Evolutionary conservation across 2,329 filamentous ascomycete species (phyloP), one percentile per base, ranked within the genome.

Genomic region (Pseudogymnoascus sp.): DNA sequence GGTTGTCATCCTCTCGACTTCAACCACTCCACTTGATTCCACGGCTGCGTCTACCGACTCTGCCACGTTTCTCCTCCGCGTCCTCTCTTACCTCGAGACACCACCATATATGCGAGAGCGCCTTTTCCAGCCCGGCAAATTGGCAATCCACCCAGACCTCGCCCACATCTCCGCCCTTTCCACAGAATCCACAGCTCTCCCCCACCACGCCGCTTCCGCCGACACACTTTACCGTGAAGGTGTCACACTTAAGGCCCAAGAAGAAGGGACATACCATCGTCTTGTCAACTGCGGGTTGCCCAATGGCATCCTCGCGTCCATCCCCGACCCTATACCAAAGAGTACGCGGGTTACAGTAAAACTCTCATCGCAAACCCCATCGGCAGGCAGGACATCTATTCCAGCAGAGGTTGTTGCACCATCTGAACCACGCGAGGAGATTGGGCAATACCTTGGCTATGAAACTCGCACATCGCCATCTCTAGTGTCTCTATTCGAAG

Each of bases 361-460:
- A 64, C 85, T 93, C 33, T 38, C 59, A n/a, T 23, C 19, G 7
- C 37, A n/a, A 7, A 60, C 33, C 19, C 17, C 78, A 17, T 65
- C 65, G 3, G 70, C 66, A 37, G 65, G 71, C 62, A 15, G 44
- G 11, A 66, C 65, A 15, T 64, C 29, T 15, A 74, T 74, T 31
- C 44, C 62, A 2, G 85, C 83, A 0, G 81, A 86, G 62, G 83
- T 87, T 15, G 87, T 93, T 2, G 80, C 87, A 37, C 89, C 90
- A 0, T 79, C 83, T 26, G 77, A 82, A 2, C 91, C 91, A 0
- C 83, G 91, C 64, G 88, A 88, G 61, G 85, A 92, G 67, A 84
- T 80, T 1, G 91, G 91, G 0, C 95, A 91, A 75, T 96, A 93
- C 76, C 96, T 91, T 91, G 91, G 91, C 53, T 96, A 89, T 74